Conservation (phyloP, 2,329 filamentous ascomycete species). For the Aspergillus latus region DNA sequence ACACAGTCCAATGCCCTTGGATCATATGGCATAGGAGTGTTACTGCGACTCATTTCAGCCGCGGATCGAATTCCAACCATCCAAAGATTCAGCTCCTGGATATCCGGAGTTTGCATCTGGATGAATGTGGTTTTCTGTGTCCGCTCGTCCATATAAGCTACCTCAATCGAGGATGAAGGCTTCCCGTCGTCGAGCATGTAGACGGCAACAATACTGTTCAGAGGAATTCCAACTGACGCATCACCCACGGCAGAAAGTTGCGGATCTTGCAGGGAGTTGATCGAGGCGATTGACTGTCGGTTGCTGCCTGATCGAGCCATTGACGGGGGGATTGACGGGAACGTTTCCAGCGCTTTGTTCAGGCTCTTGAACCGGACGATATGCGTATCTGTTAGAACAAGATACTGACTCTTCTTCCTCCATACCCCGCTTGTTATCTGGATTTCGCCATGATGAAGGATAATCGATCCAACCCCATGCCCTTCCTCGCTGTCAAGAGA, state of each 20-base stretch:
- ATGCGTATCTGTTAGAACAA: slow-evolving; percentile 69
- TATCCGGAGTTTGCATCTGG: slow-evolving; percentile 63
- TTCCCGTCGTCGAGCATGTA: slow-evolving; percentile 67
- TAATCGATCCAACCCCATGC: slow-evolving; percentile 45
- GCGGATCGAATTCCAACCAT: slow-evolving; percentile 61
- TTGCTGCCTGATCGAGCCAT: slow-evolving; percentile 44
- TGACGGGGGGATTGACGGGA: slow-evolving; percentile 52
- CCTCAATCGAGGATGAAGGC: slow-evolving; percentile 65
- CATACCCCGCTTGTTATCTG: slow-evolving; percentile 70
- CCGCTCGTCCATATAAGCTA: slow-evolving; percentile 67
- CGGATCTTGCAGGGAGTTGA: slow-evolving; percentile 61
- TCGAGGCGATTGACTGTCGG: slow-evolving; percentile 60
- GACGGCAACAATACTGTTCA: slow-evolving; percentile 67
- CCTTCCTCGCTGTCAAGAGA: slow-evolving; percentile 22
- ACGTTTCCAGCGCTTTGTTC: slow-evolving; percentile 63
- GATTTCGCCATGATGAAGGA: slow-evolving; percentile 67
- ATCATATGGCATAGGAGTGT: slow-evolving; percentile 55
- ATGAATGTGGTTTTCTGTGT: slow-evolving; percentile 60
- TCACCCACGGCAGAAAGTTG: slow-evolving; percentile 59
- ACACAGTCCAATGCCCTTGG: slow-evolving; percentile 62
- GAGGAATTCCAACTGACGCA: slow-evolving; percentile 55
- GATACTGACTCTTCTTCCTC: slow-evolving; percentile 69
- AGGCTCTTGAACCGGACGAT: slow-evolving; percentile 69
- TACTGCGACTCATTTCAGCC: slow-evolving; percentile 55
- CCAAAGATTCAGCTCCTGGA: slow-evolving; percentile 66